Evolutionary conservation across 1,139 yeast genomes (phyloP).

Genomic region (Hanseniaspora uvarum): DNA sequence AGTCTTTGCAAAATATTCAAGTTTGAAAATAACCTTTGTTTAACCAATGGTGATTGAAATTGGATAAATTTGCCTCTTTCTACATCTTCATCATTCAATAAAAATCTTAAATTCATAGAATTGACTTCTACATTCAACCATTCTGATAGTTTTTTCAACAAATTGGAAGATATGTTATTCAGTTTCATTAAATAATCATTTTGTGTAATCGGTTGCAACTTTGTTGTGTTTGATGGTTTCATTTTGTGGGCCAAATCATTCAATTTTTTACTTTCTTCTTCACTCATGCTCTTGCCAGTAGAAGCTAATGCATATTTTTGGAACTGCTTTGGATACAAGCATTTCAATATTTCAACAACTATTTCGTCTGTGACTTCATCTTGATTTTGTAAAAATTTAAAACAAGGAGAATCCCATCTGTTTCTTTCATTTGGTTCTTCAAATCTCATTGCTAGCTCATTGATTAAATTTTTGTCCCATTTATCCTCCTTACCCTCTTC

Average conservation of each 20-base stretch:
- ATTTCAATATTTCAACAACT: constrained; percentile 9
- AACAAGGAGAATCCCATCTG: constrained; percentile 91
- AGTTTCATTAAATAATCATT: constrained; percentile 69
- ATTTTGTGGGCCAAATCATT: constrained; percentile 33
- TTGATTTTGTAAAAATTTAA: constrained; percentile 55
- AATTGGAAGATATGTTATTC: constrained; percentile 48
- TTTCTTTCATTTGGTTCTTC: constrained; percentile 85
- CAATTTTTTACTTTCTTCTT: constrained; percentile 13
- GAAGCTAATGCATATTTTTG: neutral
- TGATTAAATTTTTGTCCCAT: constrained; percentile 64
- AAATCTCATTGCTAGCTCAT: constrained; percentile 68
- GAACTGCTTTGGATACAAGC: constrained; percentile 26
- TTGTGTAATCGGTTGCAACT: constrained; percentile 60
- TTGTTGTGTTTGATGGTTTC: constrained; percentile 68
- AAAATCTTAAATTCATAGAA: constrained; percentile 13
- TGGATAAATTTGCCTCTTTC: constrained; percentile 17
- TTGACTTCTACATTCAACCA: constrained; percentile 16
- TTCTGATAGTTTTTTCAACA: constrained; percentile 8
- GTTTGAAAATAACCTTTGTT: constrained; percentile 35
- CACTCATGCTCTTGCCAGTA: neutral
- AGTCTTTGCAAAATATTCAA: constrained; percentile 59
- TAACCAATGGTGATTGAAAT: constrained; percentile 40
- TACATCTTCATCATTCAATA: constrained; percentile 13
- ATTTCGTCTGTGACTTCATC: constrained; percentile 39
- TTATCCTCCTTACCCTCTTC: constrained; percentile 24